Conservation (phyloP, 208 protist genomes). For the Acanthamoeba divionensis region DNA sequence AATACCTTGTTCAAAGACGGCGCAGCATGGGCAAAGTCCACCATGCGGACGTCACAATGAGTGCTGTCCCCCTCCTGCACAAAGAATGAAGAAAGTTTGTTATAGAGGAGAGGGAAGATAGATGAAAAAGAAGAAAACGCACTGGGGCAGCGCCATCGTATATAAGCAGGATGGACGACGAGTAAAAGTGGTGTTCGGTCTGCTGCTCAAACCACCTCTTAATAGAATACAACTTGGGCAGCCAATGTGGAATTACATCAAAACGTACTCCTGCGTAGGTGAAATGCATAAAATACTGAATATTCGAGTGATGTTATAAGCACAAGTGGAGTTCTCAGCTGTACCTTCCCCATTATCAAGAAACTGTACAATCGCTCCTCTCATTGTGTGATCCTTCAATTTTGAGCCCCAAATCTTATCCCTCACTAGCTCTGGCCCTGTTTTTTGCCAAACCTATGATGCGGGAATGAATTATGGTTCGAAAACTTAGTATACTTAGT, state of each 20-base stretch:
- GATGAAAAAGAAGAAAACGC: not conserved
- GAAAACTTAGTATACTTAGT: not conserved
- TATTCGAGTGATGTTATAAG: not conserved
- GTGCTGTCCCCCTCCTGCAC: not conserved
- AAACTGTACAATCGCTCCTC: not conserved
- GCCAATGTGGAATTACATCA: not conserved
- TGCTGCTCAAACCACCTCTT: conserved; percentile 18
- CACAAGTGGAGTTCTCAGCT: not conserved
- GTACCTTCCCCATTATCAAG: not conserved
- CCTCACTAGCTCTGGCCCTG: not conserved
- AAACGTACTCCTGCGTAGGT: not conserved
- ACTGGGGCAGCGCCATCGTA: conserved; percentile 10
- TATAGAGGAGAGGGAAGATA: too few species aligned
- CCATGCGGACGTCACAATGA: not conserved
- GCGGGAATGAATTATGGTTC: not conserved
- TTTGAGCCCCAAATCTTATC: conserved; percentile 18
- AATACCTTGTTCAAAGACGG: too few species aligned
- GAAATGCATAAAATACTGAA: not conserved
- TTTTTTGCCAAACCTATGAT: not conserved
- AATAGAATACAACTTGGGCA: not conserved
- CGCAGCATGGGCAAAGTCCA: too few species aligned
- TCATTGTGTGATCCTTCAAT: not conserved
- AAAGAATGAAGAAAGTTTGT: not conserved
- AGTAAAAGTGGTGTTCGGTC: conserved; percentile 29
- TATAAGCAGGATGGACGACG: conserved; percentile 2